Evolutionary conservation across 2,329 filamentous ascomycete genomes (phyloP).

Genomic region (Colletotrichum plurivorum): DNA sequence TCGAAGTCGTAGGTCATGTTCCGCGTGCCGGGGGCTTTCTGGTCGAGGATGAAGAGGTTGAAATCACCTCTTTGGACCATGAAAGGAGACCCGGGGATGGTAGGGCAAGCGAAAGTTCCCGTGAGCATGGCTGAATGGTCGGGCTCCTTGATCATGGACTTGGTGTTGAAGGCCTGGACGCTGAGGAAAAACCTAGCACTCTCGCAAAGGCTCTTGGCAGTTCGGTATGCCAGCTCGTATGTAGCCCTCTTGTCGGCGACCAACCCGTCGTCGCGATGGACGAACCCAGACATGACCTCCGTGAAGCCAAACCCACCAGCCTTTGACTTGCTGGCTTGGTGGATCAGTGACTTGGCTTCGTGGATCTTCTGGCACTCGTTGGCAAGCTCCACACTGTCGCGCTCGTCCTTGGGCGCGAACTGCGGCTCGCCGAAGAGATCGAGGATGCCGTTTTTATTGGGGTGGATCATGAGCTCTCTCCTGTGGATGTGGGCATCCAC

Average conservation of each 20-base stretch:
- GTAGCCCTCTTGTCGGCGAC: constrained; percentile 62
- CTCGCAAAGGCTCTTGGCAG: constrained; percentile 67
- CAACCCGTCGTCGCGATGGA: constrained; percentile 62
- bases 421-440: constrained; percentile 69
- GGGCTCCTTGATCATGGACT: constrained; percentile 60
- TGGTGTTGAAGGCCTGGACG: constrained; percentile 68
- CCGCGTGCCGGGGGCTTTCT: constrained; percentile 67
- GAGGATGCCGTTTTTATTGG: constrained; percentile 61
- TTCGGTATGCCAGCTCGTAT: constrained; percentile 67
- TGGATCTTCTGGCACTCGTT: constrained; percentile 54
- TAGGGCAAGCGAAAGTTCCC: constrained; percentile 71
- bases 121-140: constrained; percentile 69
- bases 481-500: constrained; percentile 65
- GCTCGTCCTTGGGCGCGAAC: constrained; percentile 29
- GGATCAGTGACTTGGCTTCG: constrained; percentile 55
- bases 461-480: constrained; percentile 59
- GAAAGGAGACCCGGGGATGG: constrained; percentile 70
- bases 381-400: constrained; percentile 45
- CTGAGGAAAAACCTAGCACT: constrained; percentile 72
- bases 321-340: constrained; percentile 57
- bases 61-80: constrained; percentile 72
- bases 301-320: constrained; percentile 71
- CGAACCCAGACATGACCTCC: constrained; percentile 75
- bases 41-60: constrained; percentile 68
- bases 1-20: constrained; percentile 75